Evolutionary conservation across 495 filamentous ascomycete genomes (phyloP), one percentile per base, ranked within the genome.

Genomic region (Aspergillus asperescens): DNA sequence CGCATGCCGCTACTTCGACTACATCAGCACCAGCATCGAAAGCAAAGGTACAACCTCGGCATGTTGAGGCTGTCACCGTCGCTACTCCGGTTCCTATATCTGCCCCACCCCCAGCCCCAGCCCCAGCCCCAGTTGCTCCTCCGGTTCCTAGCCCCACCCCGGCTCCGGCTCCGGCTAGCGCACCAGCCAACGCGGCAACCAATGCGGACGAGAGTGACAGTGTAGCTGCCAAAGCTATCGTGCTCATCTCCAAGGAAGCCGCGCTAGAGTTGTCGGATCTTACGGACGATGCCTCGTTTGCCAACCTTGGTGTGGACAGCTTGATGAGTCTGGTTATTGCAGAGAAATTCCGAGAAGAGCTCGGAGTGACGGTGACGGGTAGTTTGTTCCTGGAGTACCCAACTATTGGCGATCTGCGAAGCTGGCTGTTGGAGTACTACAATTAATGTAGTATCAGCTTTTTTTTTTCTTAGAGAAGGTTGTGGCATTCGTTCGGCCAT

Each of bases 251-350:
- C 5, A 50, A 59, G 15, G 65, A 70, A 48, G 48, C 57, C n/a
- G 64, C 55, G 5, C 32, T 65, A 5, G 50, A 54, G 8, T 12
- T 45, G 22, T 38, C 34, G 3, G 65, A 69, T 1, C 58, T 70
- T 3, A 71, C 66, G 0, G 64, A 73, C 27, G 61, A 70, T 35
- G 54, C 56, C 3, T 60, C 44, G 0, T 69, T 80, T 45, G 66
- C 66, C 7, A 69, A 76, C 27, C 44, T 81, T 15, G 80, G 80
- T 0, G 64, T 82, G 5, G 79, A 83, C 54, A 75, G 70, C 2
- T 65, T 83, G 7, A 59, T 81, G 54, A 63, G 65, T 1, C 62
- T 83, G 19, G 69, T 65, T 18, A 71, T 83, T 19, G 42, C 63
- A 20, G 64, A 67, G 45, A 67, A 65, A 39, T 67, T 69, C 50